These are phyloP conservation scores for Diplotaxis tenuifolia DNA, from an alignment of 345 rosid genomes.

Conservation along the genomic window DNA sequence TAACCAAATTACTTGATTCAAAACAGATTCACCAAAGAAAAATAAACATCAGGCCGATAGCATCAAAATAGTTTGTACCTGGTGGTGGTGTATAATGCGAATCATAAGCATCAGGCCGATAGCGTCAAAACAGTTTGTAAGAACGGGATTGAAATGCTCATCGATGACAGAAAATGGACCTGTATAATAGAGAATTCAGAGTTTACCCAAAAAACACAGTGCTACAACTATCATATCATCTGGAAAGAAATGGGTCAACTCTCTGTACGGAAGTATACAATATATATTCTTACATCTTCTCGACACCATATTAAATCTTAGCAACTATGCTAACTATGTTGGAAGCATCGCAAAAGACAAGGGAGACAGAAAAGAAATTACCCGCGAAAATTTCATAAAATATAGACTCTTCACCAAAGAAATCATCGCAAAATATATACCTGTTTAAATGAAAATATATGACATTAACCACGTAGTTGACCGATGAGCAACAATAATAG, in stretches of 20 bases:
- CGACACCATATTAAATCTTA: conserved; percentile 3
- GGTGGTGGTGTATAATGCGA: conserved; percentile 91
- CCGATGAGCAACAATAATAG: conserved; percentile 2
- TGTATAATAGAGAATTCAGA: conserved; percentile 32
- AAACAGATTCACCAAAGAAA: conserved; percentile 1
- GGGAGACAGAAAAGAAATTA: conserved; percentile 34
- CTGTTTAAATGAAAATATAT: conserved; percentile 44
- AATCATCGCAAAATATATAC: conserved; percentile 92
- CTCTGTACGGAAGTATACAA: neutral
- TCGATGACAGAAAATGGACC: conserved; percentile 98
- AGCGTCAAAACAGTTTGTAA: conserved; percentile 92
- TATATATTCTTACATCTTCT: neutral
- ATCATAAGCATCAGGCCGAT: conserved; percentile 98
- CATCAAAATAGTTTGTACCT: conserved; percentile 47
- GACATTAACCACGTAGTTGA: conserved; percentile 12
- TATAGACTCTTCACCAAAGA: conserved; percentile 92
- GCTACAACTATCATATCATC: conserved; percentile 8
- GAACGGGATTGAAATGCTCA: conserved; percentile 81
- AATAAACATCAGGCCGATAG: neutral
- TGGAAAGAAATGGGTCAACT: neutral
- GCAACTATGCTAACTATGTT: conserved; percentile 12
- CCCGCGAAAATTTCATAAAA: conserved; percentile 89
- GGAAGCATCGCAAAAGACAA: neutral
- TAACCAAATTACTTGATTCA: neutral
- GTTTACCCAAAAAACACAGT: neutral